Percentiles rank a stretch among this genome's conserved stretches.
Conservation (phyloP, 306 rosid species). For the Citrullus amarus region DNA sequence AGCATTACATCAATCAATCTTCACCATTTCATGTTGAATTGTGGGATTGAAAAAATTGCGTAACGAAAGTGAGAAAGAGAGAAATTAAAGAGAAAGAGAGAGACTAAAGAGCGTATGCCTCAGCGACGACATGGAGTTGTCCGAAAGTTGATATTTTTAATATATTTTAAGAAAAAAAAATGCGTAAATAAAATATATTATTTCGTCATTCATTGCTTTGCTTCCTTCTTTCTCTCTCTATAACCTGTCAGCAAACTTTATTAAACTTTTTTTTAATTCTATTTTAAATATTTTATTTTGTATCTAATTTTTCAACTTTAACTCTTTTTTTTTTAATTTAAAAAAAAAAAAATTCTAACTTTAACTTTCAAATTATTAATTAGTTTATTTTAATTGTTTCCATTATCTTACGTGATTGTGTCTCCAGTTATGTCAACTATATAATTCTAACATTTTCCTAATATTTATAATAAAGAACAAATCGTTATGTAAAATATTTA, state of each 20-base stretch:
- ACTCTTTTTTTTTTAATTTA: too few relatives aligned
- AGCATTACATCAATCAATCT: constrained; percentile 24
- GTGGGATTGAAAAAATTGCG: constrained; percentile 50
- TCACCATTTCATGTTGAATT: constrained; percentile 31
- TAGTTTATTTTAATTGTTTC: neutral
- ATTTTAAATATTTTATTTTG: neutral
- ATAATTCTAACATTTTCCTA: neutral
- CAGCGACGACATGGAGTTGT: constrained; percentile 31
- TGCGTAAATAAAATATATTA: constrained; percentile 6
- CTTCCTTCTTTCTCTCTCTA: neutral
- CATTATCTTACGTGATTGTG: neutral
- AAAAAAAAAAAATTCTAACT: too few relatives aligned
- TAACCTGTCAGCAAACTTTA: neutral
- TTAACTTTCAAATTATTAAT: neutral
- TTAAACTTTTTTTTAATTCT: neutral
- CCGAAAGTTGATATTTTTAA: constrained; percentile 25
- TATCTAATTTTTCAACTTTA: neutral
- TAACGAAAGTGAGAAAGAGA: constrained; percentile 14
- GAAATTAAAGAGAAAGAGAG: constrained; percentile 18
- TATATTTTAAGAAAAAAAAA: neutral
- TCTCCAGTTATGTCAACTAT: neutral
- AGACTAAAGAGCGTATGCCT: neutral
- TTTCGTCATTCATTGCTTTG: neutral
- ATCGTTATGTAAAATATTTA: neutral
- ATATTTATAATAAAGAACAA: neutral